These are phyloP conservation scores for Byssoonygena ceratinophila DNA, from an alignment of 2,329 filamentous ascomycete species.

Conservation along the genomic window DNA sequence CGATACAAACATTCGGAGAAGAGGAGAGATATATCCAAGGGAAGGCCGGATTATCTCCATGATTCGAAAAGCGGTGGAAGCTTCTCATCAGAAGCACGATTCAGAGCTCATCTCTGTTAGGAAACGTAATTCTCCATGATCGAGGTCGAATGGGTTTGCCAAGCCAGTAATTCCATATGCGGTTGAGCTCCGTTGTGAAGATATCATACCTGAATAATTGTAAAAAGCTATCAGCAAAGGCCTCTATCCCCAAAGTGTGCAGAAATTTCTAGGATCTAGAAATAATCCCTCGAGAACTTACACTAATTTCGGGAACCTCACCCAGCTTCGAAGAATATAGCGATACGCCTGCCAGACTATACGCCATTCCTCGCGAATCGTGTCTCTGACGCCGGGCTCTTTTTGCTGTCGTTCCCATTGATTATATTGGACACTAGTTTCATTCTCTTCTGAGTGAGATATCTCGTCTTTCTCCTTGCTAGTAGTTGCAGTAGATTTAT, in stretches of 20 bases:
- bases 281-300: conserved; percentile 42
- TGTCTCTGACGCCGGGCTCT: conserved; percentile 44
- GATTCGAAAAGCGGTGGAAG: too few species aligned
- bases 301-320: conserved; percentile 55
- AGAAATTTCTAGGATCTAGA: background rate
- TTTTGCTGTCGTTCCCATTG: conserved; percentile 21
- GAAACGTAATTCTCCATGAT: conserved; percentile 44
- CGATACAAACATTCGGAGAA: too few species aligned
- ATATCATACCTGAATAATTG: conserved; percentile 40
- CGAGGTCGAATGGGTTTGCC: conserved; percentile 50
- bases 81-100: background rate
- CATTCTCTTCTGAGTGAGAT: background rate
- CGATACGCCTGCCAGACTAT: conserved; percentile 53
- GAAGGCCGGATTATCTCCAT: too few species aligned
- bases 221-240: conserved; percentile 1
- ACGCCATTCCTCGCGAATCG: conserved; percentile 53
- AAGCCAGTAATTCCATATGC: conserved; percentile 53
- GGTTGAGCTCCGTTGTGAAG: conserved; percentile 42
- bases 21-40: too few species aligned
- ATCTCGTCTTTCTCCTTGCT: conserved; percentile 24
- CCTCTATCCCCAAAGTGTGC: background rate
- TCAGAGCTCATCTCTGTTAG: conserved; percentile 35
- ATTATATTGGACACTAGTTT: conserved; percentile 34
- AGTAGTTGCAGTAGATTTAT: background rate
- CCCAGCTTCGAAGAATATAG: conserved; percentile 61